Percentiles rank a stretch among this genome's conserved stretches.
Evolutionary conservation across 2,329 filamentous ascomycete genomes (phyloP).

Genomic region (Elsinoe ampelina): DNA sequence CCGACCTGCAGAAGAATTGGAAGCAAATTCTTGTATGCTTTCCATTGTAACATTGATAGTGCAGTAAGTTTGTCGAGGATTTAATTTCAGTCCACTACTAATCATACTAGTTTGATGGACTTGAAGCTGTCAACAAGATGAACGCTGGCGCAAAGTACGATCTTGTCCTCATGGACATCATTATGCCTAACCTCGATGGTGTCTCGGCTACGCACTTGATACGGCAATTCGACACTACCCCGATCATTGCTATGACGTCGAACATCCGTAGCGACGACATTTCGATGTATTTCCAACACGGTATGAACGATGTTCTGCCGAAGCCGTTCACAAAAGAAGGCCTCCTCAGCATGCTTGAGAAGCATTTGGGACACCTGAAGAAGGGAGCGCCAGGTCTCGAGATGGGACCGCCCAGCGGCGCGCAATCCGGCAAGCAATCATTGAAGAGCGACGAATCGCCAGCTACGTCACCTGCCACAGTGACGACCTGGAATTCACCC

Average conservation of each 20-base stretch:
- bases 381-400: constrained; percentile 37
- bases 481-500: constrained; percentile 56
- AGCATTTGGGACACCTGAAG: constrained; percentile 76
- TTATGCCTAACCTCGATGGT: constrained; percentile 94
- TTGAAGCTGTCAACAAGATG: constrained; percentile 86
- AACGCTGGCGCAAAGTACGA: constrained; percentile 56
- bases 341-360: constrained; percentile 70
- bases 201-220: constrained; percentile 92
- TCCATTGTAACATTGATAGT: constrained; percentile 54
- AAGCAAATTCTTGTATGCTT: constrained; percentile 57
- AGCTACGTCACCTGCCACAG: constrained; percentile 50
- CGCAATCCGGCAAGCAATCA: constrained; percentile 44
- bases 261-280: constrained; percentile 97
- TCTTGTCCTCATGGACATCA: constrained; percentile 54
- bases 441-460: constrained; percentile 56
- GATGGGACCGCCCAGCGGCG: constrained; percentile 38
- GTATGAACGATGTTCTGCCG: constrained; percentile 94
- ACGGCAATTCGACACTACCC: constrained; percentile 72
- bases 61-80: constrained; percentile 40
- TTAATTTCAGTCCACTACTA: background rate
- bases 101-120: constrained; percentile 60
- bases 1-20: constrained; percentile 58
- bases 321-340: constrained; percentile 92
- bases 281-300: constrained; percentile 92
- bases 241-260: constrained; percentile 97